Evolutionary conservation across 306 rosid genomes (phyloP), one percentile per base, ranked within the genome.

Genomic region (Pyrus betulifolia): DNA sequence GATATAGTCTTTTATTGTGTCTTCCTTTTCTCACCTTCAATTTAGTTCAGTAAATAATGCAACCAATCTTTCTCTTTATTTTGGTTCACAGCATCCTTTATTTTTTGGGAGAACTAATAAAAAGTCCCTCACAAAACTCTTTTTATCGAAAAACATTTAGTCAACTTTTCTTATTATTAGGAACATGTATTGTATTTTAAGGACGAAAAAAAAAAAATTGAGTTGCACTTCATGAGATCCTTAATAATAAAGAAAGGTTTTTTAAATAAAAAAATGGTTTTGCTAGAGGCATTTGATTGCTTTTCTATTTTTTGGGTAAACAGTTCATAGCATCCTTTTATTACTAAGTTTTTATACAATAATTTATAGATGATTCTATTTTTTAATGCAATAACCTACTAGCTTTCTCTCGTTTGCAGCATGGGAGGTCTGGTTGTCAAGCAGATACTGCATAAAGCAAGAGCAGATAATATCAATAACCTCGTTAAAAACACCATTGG

Each of bases 381-480:
- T 33, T n/a, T 55, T 57, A 4, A 31, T 72, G 51, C 33, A 45
- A 44, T 31, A 49, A 75, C 45, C 62, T 55, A 60, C 38, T 35
- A 22, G 58, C 64, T 57, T 80, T 62, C 77, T 81, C 57, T 71
- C 40, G 59, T 82, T 73, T 74, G 83, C 90, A 95, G 99, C 89
- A 84, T 95, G 99, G 99, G 98, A 42, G 99, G 99, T 69, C 88
- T 92, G 77, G 93, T 95, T 30, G 97, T 92, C 82, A 95, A 95
- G 93, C 96, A 95, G 84, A 92, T 95, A 86, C 88, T 95, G 64
- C 66, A 89, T 76, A 90, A 93, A 77, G 99, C 99, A 63, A 88
- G 81, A 87, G 84, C 86, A 78, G 92, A 87, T 76, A 87, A 80
- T 76, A 75, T 84, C 21, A 85, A 88, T 81, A 84, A 86, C 85